Evolutionary conservation across 225 moss, liverwort and hornwort genomes (phyloP), one percentile per base, ranked within the genome.

Genomic region (Lunularia cruciata): DNA sequence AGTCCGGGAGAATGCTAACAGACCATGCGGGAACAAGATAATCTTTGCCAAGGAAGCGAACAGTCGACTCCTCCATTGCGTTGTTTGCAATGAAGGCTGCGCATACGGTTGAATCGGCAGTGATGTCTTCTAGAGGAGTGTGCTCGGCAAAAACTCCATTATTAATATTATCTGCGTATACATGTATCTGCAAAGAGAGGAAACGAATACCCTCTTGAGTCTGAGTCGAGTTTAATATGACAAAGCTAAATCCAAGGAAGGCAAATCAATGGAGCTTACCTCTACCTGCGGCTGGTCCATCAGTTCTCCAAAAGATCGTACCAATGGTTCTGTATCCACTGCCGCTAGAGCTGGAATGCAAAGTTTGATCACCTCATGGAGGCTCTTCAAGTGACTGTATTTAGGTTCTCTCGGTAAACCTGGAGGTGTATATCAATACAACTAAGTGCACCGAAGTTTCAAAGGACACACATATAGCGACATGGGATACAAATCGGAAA

Each of bases 1-100:
- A 94, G 80, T 89, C 94, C 14, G 94, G 94, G 53, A 91, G 83
- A 73, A 94, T 91, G 83, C 94, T 94, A 75, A 94, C 91, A 60
- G 94, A 94, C 94, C 94, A 91, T 26, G 94, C 89, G 74, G 91
- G 76, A 54, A 76, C 18, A 7, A 6, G 18, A n/a, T 58, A 58
- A 7, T 9, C 0, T 3, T 7, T 35, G 5, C 58, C 58, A 19
- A 15, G 33, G 58, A 58, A 58, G 33, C 16, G 8, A 6, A 58
- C 34, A 16, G 19, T n/a, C 6, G 28, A 16, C 16, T 58, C 58
- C 18, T 1, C n/a, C 13, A 58, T 33, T 18, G 33, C 33, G 19
- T 19, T 18, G 15, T 58, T 58, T 11, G 58, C 18, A 5, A 58
- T 33, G 58, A 58, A 58, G 33, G 30, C 58, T 30, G 58, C 34